phyloP scores from a whole-genome alignment of 805 yeast species.

The Wickerhamiella cacticola region DNA sequence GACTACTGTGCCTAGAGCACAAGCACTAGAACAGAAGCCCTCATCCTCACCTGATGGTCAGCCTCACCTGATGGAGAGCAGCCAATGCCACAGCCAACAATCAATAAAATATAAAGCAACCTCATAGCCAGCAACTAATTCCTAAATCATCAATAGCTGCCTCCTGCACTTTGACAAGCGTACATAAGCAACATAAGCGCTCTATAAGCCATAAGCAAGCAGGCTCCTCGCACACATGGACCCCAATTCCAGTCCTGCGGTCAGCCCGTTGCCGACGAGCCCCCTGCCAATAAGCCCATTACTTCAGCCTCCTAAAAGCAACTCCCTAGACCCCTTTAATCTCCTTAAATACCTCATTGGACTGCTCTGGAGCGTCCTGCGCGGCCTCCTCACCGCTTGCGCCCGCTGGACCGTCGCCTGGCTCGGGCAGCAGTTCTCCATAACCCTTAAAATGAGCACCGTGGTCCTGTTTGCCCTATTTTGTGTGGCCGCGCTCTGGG shows the following conservation, averaged over 20 bases:
- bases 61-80: too few relatives aligned
- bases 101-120: too few relatives aligned
- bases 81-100: too few relatives aligned
- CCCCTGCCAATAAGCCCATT: neutral
- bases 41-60: too few relatives aligned
- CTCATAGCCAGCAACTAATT: too few relatives aligned
- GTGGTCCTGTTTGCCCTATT: constrained; percentile 21
- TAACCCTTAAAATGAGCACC: constrained; percentile 18
- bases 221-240: neutral
- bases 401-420: constrained; percentile 14
- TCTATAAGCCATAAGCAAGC: too few relatives aligned
- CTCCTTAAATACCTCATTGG: neutral
- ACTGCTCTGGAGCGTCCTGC: constrained; percentile 24
- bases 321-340: constrained; percentile 8
- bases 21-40: too few relatives aligned
- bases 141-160: too few relatives aligned
- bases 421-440: constrained; percentile 8
- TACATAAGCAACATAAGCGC: too few relatives aligned
- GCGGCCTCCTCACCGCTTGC: neutral
- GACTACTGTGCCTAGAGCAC: too few relatives aligned
- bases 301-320: neutral
- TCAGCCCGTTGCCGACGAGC: neutral
- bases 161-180: too few relatives aligned
- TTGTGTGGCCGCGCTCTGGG: constrained; percentile 31
- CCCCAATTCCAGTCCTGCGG: neutral